phyloP scores from a whole-genome alignment of 208 protist genomes.

The Acanthamoeba healyi region DNA sequence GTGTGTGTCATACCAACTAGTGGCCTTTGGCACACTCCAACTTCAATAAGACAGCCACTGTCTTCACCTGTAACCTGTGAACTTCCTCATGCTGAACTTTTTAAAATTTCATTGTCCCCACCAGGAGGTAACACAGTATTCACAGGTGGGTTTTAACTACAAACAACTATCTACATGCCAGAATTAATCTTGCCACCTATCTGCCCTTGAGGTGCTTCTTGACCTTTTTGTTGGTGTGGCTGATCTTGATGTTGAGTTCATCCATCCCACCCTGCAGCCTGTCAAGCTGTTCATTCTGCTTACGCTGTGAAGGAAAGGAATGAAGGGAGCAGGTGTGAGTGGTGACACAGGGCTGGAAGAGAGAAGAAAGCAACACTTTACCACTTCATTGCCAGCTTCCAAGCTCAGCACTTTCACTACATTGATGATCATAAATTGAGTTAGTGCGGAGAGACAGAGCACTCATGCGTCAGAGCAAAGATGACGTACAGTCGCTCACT shows the following conservation, averaged over 20 bases:
- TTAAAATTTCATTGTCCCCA: too few relatives aligned
- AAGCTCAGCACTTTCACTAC: background rate
- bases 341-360: background rate
- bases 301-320: background rate
- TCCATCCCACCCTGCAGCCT: background rate
- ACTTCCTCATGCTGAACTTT: too few relatives aligned
- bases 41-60: too few relatives aligned
- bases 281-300: conserved; percentile 16
- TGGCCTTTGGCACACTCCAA: too few relatives aligned
- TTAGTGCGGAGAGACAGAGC: background rate
- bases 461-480: background rate
- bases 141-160: too few relatives aligned
- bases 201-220: conserved; percentile 26
- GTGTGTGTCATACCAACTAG: background rate
- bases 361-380: background rate
- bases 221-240: background rate
- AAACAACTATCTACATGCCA: too few relatives aligned
- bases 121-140: too few relatives aligned
- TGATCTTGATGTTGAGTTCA: background rate
- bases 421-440: too few relatives aligned
- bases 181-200: background rate
- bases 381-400: conserved; percentile 37
- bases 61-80: too few relatives aligned
- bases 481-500: background rate
- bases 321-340: background rate